Evolutionary conservation across 2,329 filamentous ascomycete species (phyloP).

Genomic region (Rachicladosporium sp.): DNA sequence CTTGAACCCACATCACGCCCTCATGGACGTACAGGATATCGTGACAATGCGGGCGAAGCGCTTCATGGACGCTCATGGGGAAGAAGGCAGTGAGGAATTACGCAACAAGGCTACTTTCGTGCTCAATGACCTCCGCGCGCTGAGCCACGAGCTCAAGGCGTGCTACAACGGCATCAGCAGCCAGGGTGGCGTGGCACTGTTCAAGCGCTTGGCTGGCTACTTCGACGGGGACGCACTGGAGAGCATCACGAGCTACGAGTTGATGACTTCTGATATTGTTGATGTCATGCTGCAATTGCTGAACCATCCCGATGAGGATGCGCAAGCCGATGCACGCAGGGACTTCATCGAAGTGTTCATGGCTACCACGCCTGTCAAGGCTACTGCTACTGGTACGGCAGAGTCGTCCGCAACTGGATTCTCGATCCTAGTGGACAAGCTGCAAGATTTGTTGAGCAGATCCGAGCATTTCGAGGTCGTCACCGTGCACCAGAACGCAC

Average conservation of each 20-base stretch:
- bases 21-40: conserved; percentile 50
- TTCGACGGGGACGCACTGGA: conserved; percentile 83
- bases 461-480: conserved; percentile 97
- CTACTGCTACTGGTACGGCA: conserved; percentile 50
- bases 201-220: conserved; percentile 63
- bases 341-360: conserved; percentile 90
- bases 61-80: conserved; percentile 75
- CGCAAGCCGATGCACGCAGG: conserved; percentile 53
- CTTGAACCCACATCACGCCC: conserved; percentile 15
- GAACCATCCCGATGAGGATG: conserved; percentile 51
- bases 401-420: conserved; percentile 72
- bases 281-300: conserved; percentile 73
- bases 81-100: conserved; percentile 59
- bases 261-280: conserved; percentile 83
- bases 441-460: conserved; percentile 89
- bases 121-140: conserved; percentile 54
- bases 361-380: conserved; percentile 51
- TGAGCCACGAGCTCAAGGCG: conserved; percentile 59
- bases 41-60: conserved; percentile 68
- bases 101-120: conserved; percentile 69
- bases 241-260: conserved; percentile 88
- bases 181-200: conserved; percentile 49
- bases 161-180: conserved; percentile 48
- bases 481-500: conserved; percentile 84
- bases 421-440: conserved; percentile 79